Evolutionary conservation across 495 filamentous ascomycete genomes (phyloP).

Genomic region (Aspergillus bertholletiae): DNA sequence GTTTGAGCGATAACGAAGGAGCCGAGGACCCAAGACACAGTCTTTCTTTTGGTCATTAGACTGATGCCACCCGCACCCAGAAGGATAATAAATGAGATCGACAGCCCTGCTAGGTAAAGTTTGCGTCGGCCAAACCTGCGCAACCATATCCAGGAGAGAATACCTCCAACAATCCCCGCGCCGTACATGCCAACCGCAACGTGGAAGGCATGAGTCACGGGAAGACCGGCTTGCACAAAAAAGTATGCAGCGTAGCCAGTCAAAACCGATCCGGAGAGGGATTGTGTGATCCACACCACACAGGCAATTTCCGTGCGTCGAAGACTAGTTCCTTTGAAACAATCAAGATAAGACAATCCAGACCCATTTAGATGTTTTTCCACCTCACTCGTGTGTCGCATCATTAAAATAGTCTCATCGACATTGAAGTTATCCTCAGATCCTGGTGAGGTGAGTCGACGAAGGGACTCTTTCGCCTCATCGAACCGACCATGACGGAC

Average conservation of each 20-base stretch:
- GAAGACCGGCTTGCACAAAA: slow-evolving; percentile 38
- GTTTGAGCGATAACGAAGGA: no score
- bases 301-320: slow-evolving; percentile 39
- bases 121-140: no score
- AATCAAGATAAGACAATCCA: slow-evolving; percentile 35
- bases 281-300: slow-evolving; percentile 24
- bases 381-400: slow-evolving; percentile 35
- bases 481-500: no score
- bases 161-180: slow-evolving; percentile 49
- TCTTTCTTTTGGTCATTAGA: no score
- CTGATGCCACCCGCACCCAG: no score
- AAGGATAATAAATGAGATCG: no score
- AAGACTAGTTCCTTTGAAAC: slow-evolving; percentile 36
- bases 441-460: no score
- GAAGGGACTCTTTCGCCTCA: no score
- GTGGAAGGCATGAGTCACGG: slow-evolving; percentile 17
- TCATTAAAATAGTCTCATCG: no score
- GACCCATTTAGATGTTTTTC: slow-evolving; percentile 27
- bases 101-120: no score
- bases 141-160: slow-evolving; percentile 52
- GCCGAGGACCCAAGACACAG: no score
- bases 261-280: slow-evolving; percentile 27
- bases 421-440: no score
- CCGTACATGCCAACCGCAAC: slow-evolving; percentile 35
- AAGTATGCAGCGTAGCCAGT: slow-evolving; percentile 40